Percentiles rank a stretch among this genome's conserved stretches.
These are phyloP conservation scores for Trametes sp. DNA, from an alignment of 1,284 basidiomycete species.

Conservation along the genomic window DNA sequence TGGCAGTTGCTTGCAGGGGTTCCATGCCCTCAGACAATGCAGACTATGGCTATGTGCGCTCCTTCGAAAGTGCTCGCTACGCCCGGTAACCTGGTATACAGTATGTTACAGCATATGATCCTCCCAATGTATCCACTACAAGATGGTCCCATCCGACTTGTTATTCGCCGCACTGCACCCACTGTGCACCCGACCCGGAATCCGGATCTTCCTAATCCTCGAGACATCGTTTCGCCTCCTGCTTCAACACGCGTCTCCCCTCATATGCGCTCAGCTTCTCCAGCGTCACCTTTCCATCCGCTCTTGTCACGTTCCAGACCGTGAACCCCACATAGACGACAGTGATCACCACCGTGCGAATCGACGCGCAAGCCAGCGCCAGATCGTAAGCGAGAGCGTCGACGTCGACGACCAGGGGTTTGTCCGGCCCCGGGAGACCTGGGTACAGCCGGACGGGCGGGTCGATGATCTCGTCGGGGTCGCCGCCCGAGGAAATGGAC, in stretches of 20 bases:
- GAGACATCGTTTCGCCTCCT: slow-evolving; percentile 1
- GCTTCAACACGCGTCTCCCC: slow-evolving; percentile 12
- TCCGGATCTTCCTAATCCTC: background rate
- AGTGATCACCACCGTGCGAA: slow-evolving; percentile 17
- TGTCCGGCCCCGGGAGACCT: background rate
- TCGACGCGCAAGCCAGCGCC: background rate
- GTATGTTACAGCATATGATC: too few species aligned
- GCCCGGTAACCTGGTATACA: too few species aligned
- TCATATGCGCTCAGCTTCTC: slow-evolving; percentile 1
- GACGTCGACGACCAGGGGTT: slow-evolving; percentile 3
- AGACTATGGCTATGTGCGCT: too few species aligned
- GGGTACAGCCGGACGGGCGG: background rate
- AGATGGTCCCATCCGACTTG: too few species aligned
- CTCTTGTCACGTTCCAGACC: slow-evolving; percentile 14
- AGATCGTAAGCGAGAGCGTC: slow-evolving; percentile 3
- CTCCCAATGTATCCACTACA: too few species aligned
- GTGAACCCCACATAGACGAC: slow-evolving; percentile 2
- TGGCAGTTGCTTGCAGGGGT: too few species aligned
- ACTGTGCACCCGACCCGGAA: too few species aligned
- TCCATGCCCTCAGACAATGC: too few species aligned
- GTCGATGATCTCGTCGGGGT: slow-evolving; percentile 8
- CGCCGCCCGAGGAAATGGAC: slow-evolving; percentile 7
- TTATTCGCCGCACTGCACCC: too few species aligned
- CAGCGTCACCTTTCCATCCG: background rate
- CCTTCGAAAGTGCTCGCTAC: too few species aligned